phyloP scores from a whole-genome alignment of 2,329 filamentous ascomycete genomes.

The Mycosphaerella arachidis region DNA sequence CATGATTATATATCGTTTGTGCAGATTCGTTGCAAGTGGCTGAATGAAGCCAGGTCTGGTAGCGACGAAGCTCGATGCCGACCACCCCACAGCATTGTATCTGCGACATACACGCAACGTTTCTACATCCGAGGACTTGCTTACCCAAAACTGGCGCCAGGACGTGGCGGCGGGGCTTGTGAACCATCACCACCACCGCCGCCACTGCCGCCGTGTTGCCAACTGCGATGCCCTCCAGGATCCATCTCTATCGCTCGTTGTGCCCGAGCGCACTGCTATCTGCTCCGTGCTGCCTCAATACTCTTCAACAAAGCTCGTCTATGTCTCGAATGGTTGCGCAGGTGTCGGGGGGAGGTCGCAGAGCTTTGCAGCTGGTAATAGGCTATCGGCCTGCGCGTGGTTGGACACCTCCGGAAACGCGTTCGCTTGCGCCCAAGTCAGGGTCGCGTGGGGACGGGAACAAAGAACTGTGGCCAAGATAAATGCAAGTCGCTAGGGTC shows the following conservation, averaged over 20 bases:
- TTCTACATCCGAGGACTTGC: slow-evolving; percentile 7
- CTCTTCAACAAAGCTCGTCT: not conserved
- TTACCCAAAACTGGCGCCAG: slow-evolving; percentile 29
- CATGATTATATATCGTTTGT: not conserved
- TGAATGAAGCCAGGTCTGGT: not conserved
- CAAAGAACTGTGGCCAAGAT: not conserved
- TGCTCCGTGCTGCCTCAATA: not conserved
- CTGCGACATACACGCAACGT: not conserved
- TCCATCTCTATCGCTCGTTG: slow-evolving; percentile 13
- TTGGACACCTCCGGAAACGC: not conserved
- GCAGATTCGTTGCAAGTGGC: not conserved
- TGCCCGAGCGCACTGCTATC: not conserved
- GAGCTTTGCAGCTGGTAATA: not conserved
- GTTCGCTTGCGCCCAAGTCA: not conserved
- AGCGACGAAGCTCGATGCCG: not conserved
- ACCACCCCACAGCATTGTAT: not conserved
- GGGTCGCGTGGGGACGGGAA: not conserved
- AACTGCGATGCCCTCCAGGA: slow-evolving; percentile 22
- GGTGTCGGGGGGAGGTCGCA: not conserved
- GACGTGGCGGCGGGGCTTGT: slow-evolving; percentile 27
- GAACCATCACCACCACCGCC: slow-evolving; percentile 20
- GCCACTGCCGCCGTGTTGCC: slow-evolving; percentile 24
- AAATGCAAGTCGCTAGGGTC: not conserved
- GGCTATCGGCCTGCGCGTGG: not conserved
- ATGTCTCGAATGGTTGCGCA: slow-evolving; percentile 1